A percentile compares a stretch with the other conserved stretches of the same genome.
Conservation (phyloP, 2,329 filamentous ascomycete species). For the Elsinoe ampelina region DNA sequence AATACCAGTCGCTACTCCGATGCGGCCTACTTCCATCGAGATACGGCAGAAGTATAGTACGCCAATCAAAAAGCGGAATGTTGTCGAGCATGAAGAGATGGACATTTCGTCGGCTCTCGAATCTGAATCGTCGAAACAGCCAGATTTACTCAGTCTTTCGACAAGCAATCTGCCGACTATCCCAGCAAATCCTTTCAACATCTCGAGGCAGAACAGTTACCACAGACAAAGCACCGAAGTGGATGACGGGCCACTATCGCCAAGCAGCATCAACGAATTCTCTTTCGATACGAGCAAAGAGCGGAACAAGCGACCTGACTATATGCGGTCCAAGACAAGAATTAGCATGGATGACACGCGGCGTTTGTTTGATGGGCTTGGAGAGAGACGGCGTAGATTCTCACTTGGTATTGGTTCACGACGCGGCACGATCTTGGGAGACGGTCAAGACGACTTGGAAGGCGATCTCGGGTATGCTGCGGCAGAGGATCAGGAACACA, state of each 20-base stretch:
- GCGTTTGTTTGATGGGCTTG: constrained; percentile 20
- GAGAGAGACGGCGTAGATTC: constrained; percentile 20
- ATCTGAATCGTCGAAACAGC: constrained; percentile 41
- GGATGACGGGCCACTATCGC: constrained; percentile 23
- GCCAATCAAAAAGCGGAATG: constrained; percentile 17
- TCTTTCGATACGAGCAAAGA: constrained; percentile 18
- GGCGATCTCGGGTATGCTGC: constrained; percentile 92
- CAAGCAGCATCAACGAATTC: constrained; percentile 28
- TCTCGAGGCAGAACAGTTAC: constrained; percentile 37
- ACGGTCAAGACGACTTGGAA: constrained; percentile 59
- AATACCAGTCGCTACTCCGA: constrained; percentile 84
- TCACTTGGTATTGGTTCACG: constrained; percentile 17
- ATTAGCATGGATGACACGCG: constrained; percentile 36
- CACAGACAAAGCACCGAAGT: constrained; percentile 26
- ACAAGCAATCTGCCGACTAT: constrained; percentile 17
- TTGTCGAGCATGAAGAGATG: constrained; percentile 71
- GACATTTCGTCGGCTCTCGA: constrained; percentile 70
- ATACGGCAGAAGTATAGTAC: constrained; percentile 52
- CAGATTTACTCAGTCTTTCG: constrained; percentile 60
- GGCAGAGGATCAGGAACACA: constrained; percentile 86
- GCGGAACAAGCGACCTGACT: constrained; percentile 18
- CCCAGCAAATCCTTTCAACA: constrained; percentile 40
- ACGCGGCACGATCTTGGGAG: constrained; percentile 29
- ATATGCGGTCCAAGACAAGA: constrained; percentile 25
- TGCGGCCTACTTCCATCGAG: constrained; percentile 77